Evolutionary conservation across 352 stramenopile species (phyloP).

Genomic region (Globisporangium carolinianum): DNA sequence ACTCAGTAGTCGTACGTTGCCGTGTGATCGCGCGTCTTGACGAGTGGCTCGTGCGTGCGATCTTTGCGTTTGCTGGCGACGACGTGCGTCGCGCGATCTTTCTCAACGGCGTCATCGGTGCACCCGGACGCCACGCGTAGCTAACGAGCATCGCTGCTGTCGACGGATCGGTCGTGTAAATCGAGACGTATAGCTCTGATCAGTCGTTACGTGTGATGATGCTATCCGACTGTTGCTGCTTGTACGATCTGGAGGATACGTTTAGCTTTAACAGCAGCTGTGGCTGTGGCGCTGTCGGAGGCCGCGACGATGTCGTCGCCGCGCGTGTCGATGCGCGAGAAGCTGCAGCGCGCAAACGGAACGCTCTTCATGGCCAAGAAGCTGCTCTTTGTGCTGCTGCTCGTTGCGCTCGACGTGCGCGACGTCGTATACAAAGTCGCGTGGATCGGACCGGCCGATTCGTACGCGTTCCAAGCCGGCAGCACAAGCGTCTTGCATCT

Average conservation of each 20-base stretch:
- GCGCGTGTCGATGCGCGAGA: background rate
- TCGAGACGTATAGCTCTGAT: no score
- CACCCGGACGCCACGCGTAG: conserved; percentile 4
- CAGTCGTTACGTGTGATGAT: no score
- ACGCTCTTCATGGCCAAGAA: conserved; percentile 9
- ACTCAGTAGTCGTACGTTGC: background rate
- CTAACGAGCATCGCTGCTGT: no score
- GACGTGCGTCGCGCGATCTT: background rate
- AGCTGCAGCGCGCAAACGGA: background rate
- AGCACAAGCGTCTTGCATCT: conserved; percentile 10
- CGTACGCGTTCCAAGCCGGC: conserved; percentile 11
- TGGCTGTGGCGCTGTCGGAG: no score
- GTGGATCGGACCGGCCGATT: conserved; percentile 17
- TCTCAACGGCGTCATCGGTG: background rate
- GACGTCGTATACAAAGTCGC: conserved; percentile 20
- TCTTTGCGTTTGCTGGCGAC: conserved; percentile 3
- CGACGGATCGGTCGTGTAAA: no score
- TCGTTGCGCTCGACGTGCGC: conserved; percentile 14
- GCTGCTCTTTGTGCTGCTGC: conserved; percentile 9
- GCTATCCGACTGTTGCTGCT: no score
- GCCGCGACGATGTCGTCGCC: background rate
- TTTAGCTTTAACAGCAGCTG: no score
- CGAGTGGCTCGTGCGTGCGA: background rate
- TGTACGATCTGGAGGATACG: no score
- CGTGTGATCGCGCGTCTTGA: background rate